Evolutionary conservation across 106 monocot genomes (phyloP), one percentile per base, ranked within the genome.

Genomic region (Gastrodia elata): DNA sequence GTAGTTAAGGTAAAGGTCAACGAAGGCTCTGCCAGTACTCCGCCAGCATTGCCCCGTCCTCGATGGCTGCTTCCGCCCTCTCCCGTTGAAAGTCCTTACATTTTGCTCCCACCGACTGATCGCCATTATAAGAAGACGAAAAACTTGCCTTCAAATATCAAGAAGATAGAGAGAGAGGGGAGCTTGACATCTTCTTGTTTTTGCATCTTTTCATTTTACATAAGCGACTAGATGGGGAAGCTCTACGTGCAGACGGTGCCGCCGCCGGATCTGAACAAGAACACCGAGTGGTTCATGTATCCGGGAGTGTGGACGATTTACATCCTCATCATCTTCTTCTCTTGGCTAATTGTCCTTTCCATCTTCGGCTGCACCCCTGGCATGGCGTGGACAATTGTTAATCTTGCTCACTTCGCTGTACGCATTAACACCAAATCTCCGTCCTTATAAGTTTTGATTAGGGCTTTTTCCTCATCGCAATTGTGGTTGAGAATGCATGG

Each of bases 241-340:
- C 46, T 88, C 28, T 88, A 88, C 77, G 84, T 82, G 39, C 75
- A 84, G 82, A 71, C 84, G 58, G 27, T 61, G 39, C 82, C 88
- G 61, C 82, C 88, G 80, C 40, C 79, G 71, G 88, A 88, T 76
- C 68, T 84, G 80, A 84, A 88, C 79, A 88, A 88, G 81, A 88
- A 84, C 74, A 84, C 87, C 38, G 87, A 87, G 79, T 87, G 84
- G 87, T 87, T 87, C 87, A 80, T 84, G 87, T 88, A 88, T 43
- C 84, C 88, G 6, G 88, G 88, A 9, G 88, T 88, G 15, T 88
- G 88, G 88, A 88, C 88, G 0, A 84, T 84, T n/a, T 88, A 88
- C 80, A 88, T 88, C 76, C 74, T 84, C 20, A 82, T 88, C 77
- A 79, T 88, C 48, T 84, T 88, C 82, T 75, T 84, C 80, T 84